Percentiles rank a stretch among this genome's conserved stretches.
Evolutionary conservation across 1,284 basidiomycete species (phyloP).

Genomic region (Puccinia horiana): DNA sequence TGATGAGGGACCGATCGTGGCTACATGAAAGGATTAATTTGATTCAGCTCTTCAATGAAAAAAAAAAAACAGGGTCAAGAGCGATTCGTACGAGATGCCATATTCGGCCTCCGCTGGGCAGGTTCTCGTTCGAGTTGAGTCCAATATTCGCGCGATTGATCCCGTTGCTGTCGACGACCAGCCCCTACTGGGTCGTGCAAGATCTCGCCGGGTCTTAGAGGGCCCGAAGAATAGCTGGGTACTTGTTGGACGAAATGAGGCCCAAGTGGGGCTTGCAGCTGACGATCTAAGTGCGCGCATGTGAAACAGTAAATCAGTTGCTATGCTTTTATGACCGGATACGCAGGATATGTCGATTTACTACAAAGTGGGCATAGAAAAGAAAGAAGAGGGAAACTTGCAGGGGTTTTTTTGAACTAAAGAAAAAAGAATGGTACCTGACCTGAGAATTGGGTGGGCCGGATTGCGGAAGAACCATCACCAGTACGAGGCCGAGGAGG

Average conservation of each 20-base stretch:
- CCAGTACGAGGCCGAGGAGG: constrained; percentile 34
- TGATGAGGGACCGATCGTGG: neutral
- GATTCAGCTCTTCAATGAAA: neutral
- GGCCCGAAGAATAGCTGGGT: constrained; percentile 14
- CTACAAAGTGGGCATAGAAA: neutral
- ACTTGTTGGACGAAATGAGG: constrained; percentile 36
- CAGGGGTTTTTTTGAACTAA: neutral
- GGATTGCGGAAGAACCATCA: constrained; percentile 20
- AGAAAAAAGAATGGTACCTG: neutral
- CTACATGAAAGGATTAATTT: neutral
- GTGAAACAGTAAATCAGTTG: neutral
- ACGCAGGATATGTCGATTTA: neutral
- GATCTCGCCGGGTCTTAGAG: constrained; percentile 40
- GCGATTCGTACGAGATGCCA: constrained; percentile 28
- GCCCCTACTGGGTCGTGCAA: constrained; percentile 27
- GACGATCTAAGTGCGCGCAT: constrained; percentile 14
- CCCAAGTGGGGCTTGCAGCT: constrained; percentile 26
- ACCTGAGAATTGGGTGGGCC: constrained; percentile 26
- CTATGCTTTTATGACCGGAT: neutral
- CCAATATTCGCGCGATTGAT: constrained; percentile 38
- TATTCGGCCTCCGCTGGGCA: constrained; percentile 29
- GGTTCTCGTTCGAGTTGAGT: constrained; percentile 26
- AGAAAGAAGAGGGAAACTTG: neutral
- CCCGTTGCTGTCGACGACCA: constrained; percentile 31
- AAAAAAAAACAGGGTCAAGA: neutral